These are phyloP conservation scores for Arctostaphylos glauca DNA, from an alignment of 148 eudicot species.

Conservation along the genomic window DNA sequence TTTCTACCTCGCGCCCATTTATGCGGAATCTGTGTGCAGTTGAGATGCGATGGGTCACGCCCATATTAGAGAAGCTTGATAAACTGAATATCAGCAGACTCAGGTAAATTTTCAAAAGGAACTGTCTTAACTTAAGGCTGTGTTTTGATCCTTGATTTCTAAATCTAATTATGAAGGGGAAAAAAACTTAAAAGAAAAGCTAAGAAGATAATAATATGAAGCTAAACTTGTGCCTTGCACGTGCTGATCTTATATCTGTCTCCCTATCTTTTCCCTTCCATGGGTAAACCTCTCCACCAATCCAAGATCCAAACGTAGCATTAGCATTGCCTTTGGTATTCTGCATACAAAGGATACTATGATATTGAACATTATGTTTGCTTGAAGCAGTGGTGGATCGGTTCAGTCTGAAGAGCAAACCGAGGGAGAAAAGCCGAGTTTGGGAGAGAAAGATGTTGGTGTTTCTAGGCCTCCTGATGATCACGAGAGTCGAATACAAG, in stretches of 20 bases:
- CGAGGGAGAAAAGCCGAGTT: slow-evolving; percentile 27
- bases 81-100: slow-evolving; percentile 59
- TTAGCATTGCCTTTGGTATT: neutral
- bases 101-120: slow-evolving; percentile 33
- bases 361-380: slow-evolving; percentile 3
- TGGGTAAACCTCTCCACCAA: neutral
- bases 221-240: neutral
- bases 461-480: slow-evolving; percentile 50
- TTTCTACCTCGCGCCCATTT: slow-evolving; percentile 80
- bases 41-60: slow-evolving; percentile 76
- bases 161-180: neutral
- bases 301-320: neutral
- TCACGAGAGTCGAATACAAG: slow-evolving; percentile 61
- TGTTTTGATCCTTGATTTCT: neutral
- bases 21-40: slow-evolving; percentile 84
- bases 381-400: slow-evolving; percentile 62
- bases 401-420: slow-evolving; percentile 31
- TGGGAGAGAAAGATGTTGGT: slow-evolving; percentile 28
- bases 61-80: slow-evolving; percentile 71
- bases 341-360: neutral
- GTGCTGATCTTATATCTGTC: neutral
- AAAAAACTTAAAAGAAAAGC: neutral
- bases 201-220: neutral
- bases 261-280: neutral
- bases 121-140: neutral